Conservation (phyloP, 192 early-diverging fungal species). For the Gaertneriomyces sp. region DNA sequence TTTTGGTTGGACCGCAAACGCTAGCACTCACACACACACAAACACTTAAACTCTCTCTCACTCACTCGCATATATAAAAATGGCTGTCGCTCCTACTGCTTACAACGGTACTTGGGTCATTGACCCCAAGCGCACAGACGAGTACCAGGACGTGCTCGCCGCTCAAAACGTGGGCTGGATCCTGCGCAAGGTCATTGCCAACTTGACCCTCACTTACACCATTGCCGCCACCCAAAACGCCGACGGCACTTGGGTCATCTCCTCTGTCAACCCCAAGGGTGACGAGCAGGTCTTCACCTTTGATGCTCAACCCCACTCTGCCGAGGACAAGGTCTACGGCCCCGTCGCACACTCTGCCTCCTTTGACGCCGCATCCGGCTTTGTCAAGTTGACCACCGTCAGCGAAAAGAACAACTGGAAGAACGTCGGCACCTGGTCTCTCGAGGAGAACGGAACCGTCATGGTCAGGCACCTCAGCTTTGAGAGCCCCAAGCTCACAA, state of each 20-base stretch:
- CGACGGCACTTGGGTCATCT: constrained; percentile 5
- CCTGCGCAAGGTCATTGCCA: constrained; percentile 25
- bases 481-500: constrained; percentile 30
- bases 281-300: constrained; percentile 18
- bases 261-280: constrained; percentile 30
- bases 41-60: no score
- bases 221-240: neutral
- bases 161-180: constrained; percentile 24
- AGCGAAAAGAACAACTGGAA: constrained; percentile 25
- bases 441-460: constrained; percentile 13
- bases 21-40: no score
- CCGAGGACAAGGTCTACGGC: constrained; percentile 18
- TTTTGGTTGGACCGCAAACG: no score
- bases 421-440: constrained; percentile 21
- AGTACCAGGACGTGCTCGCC: constrained; percentile 25
- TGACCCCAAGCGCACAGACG: constrained; percentile 2
- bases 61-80: neutral
- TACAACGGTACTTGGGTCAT: no score
- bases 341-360: constrained; percentile 18
- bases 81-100: no score
- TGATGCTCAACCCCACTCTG: constrained; percentile 6
- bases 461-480: constrained; percentile 19
- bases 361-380: constrained; percentile 7
- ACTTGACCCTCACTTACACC: constrained; percentile 31
- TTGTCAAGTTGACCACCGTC: constrained; percentile 14